Evolutionary conservation across 345 rosid species (phyloP).

Genomic region (Eucalyptus sp.): DNA sequence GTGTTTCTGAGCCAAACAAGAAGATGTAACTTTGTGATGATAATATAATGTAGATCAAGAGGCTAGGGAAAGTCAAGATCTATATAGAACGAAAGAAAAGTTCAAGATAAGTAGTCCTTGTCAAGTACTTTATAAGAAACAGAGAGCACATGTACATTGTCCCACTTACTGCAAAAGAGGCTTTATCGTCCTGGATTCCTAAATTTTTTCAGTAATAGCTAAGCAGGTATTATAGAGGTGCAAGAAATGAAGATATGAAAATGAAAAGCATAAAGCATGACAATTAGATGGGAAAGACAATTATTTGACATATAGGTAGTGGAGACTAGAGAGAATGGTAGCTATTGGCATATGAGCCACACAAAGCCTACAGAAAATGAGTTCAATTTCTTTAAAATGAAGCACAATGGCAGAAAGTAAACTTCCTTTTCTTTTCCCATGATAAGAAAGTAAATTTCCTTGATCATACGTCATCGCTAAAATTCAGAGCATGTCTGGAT

Average conservation of each 20-base stretch:
- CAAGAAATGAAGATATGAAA: neutral
- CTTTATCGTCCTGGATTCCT: neutral
- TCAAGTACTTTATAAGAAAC: neutral
- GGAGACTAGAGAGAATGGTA: neutral
- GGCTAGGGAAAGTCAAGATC: neutral
- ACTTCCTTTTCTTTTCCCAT: neutral
- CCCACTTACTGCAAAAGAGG: neutral
- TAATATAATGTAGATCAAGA: neutral
- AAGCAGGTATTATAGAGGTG: neutral
- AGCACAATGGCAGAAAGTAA: neutral
- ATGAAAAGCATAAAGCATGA: neutral
- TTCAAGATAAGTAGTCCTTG: neutral
- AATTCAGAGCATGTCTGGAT: neutral
- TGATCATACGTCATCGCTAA: neutral
- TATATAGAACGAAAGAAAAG: neutral
- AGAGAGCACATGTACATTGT: neutral
- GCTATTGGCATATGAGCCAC: neutral
- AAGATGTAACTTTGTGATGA: neutral
- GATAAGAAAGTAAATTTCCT: neutral
- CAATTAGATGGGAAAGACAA: neutral
- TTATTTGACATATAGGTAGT: neutral
- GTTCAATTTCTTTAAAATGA: neutral
- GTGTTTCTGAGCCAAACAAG: neutral
- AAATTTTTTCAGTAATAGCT: neutral
- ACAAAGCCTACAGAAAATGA: neutral